Base-by-base conservation (phyloP, 108 stramenopile species). In the Cylindrotheca fusiformis region DNA sequence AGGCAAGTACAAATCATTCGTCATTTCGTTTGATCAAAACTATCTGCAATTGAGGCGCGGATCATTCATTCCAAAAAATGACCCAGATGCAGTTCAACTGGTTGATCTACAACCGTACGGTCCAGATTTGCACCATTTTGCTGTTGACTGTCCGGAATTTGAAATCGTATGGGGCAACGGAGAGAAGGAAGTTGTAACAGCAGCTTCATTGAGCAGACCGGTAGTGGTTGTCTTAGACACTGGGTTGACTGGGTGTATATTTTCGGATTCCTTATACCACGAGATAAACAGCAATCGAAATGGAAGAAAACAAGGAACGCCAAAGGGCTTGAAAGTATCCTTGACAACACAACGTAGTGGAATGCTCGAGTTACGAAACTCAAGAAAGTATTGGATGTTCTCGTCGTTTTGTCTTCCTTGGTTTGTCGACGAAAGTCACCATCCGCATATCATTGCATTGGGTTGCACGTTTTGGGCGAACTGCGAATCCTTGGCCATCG, bases 221-320 rank as follows among this genome's bases (percentile, higher is more conserved):
- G 54, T 77, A 0, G 55, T 63, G 18, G 65, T 52, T 1, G 76
- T 77, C 6, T 58, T 77, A 21, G 76, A 77, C 46, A 77, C 61
- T 31, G 76, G 76, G 0, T 27, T 77, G 50, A 71, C 76, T 41
- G 76, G 76, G 28, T 77, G 76, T 57, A 63, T 77, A 29, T 57
- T 77, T 55, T 77, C 76, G 0, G 66, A 71, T 27, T 61, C 69
- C 18, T 49, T 71, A 5, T 36, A 29, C 32, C 48, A 67, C 10
- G 76, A 71, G 47, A 19, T 31, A 30, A 31, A 30, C 49, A 60
- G 44, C 32, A 58, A 19, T 20, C 47, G 48, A 14, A 48, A 14
- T 17, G 23, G 46, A 3, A 61, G 24, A 48, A 29, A 56, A 56
- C 6, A 17, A 4, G 27, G 5, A 8, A 28, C 6, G 5, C 17